These are phyloP conservation scores for Alternaria sp. DNA, from an alignment of 2,329 filamentous ascomycete genomes.

Conservation along the genomic window DNA sequence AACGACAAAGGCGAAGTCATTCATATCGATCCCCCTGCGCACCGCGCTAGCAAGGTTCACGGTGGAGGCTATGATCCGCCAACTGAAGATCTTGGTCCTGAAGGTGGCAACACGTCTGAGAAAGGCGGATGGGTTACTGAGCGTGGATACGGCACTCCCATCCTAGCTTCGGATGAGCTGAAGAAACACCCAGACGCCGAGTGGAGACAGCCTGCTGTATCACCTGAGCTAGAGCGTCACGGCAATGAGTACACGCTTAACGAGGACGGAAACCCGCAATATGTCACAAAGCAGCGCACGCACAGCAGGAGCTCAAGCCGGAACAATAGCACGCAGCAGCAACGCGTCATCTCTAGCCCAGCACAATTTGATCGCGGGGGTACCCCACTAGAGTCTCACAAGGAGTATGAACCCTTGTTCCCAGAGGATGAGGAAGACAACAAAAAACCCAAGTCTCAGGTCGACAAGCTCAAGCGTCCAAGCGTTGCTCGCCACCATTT, in stretches of 20 bases:
- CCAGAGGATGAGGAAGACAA: slow-evolving; percentile 74
- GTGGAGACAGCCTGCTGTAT: slow-evolving; percentile 80
- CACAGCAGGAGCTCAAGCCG: slow-evolving; percentile 58
- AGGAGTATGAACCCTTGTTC: slow-evolving; percentile 96
- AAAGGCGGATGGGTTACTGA: slow-evolving; percentile 65
- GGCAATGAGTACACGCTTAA: slow-evolving; percentile 63
- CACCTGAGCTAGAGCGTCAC: slow-evolving; percentile 69
- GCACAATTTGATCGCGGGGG: slow-evolving; percentile 61
- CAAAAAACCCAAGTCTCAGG: slow-evolving; percentile 61
- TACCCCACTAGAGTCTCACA: slow-evolving; percentile 84
- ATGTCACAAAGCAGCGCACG: slow-evolving; percentile 62
- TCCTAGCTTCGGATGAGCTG: slow-evolving; percentile 88
- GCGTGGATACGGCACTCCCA: slow-evolving; percentile 75
- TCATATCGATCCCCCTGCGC: slow-evolving; percentile 76
- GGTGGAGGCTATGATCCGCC: slow-evolving; percentile 62
- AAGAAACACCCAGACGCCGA: slow-evolving; percentile 75
- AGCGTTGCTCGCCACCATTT: slow-evolving; percentile 70
- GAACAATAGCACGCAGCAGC: slow-evolving; percentile 69
- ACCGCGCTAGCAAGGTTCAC: slow-evolving; percentile 55
- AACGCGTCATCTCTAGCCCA: slow-evolving; percentile 39
- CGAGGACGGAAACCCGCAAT: slow-evolving; percentile 48
- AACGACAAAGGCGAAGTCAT: slow-evolving; percentile 70
- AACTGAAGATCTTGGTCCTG: slow-evolving; percentile 61
- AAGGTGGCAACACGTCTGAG: slow-evolving; percentile 56
- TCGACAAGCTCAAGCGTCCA: slow-evolving; percentile 65